These are phyloP conservation scores for Sordariomycetes sp. DNA, from an alignment of 2,329 filamentous ascomycete species.

Conservation along the genomic window DNA sequence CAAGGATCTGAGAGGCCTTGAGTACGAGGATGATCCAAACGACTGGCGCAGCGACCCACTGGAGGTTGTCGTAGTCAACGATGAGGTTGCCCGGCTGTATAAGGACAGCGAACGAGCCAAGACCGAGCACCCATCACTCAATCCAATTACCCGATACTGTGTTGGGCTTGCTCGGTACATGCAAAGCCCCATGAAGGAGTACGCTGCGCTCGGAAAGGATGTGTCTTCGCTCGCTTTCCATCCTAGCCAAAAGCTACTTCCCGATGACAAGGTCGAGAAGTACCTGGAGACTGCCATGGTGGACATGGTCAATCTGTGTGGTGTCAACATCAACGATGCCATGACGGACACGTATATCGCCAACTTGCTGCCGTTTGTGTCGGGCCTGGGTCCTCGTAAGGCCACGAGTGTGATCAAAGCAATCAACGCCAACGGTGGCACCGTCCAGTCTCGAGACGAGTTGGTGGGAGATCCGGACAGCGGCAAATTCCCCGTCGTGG, in stretches of 20 bases:
- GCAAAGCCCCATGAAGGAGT: slow-evolving; percentile 94
- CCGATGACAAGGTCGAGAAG: slow-evolving; percentile 77
- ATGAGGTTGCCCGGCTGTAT: slow-evolving; percentile 94
- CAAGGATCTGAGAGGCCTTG: slow-evolving; percentile 66
- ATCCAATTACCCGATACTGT: slow-evolving; percentile 77
- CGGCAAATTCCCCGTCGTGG: slow-evolving; percentile 69
- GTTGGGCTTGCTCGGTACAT: slow-evolving; percentile 83
- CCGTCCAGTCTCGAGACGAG: slow-evolving; percentile 75
- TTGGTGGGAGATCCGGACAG: slow-evolving; percentile 81
- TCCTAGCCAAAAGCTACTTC: slow-evolving; percentile 78
- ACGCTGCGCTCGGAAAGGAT: slow-evolving; percentile 84
- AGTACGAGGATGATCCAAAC: slow-evolving; percentile 77
- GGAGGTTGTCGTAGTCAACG: slow-evolving; percentile 87
- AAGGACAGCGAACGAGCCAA: slow-evolving; percentile 77
- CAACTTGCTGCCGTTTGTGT: slow-evolving; percentile 82
- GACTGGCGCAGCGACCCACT: slow-evolving; percentile 70
- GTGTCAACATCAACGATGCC: slow-evolving; percentile 91
- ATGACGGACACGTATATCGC: slow-evolving; percentile 73
- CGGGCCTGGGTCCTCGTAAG: slow-evolving; percentile 86
- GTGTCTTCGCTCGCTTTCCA: slow-evolving; percentile 83
- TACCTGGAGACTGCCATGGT: slow-evolving; percentile 94
- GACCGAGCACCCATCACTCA: slow-evolving; percentile 71
- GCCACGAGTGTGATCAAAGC: slow-evolving; percentile 66
- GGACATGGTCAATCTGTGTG: slow-evolving; percentile 95
- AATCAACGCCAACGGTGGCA: slow-evolving; percentile 83